Evolutionary conservation across 148 eudicot species (phyloP), one percentile per base, ranked within the genome.

Genomic region (Polygonum aviculare): DNA sequence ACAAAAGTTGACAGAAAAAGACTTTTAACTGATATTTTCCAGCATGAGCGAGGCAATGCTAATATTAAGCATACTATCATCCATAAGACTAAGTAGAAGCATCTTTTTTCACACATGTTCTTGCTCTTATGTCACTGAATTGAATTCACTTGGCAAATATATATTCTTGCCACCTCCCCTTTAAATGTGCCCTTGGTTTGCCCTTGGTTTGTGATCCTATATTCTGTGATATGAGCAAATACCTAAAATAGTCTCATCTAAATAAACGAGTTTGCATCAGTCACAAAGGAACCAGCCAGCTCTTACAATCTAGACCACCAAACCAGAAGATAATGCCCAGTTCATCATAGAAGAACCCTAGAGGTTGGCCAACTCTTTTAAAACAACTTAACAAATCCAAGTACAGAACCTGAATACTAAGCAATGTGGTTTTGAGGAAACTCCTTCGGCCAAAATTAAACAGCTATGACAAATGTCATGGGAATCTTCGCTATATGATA

Each of bases 21-120:
- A 12, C 39, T 31, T 63, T 7, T 31, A 31, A 33, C 38, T 40
- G 33, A 14, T 63, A 63, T 63, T 63, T 12, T 63, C 69, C 69
- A 63, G 40, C 69, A 63, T 63, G 69, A 31, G 69, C 0, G 18
- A 63, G 69, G 18, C 69, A 63, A 57, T n/a, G 60, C n/a, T 54
- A 41, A 8, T 57, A 57, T 22, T n/a, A 57, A 57, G 21, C 22
- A 57, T 19, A 8, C 26, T 7, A 2, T 51, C 16, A 51, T 51
- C 57, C 57, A 51, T 51, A 16, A 51, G 57, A 51, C 16, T 51
- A 19, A 16, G 19, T 15, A 51, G 57, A 51, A 51, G 19, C n/a
- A 51, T 50, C 18, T 12, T 51, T 19, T 51, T 51, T 51, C 19
- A 15, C 57, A 51, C 16, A 51, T 51, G 57, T 5, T 51, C 55